Percentiles rank a stretch among this genome's conserved stretches.
phyloP scores from a whole-genome alignment of 148 eudicot species.

The Silene uniflora region DNA sequence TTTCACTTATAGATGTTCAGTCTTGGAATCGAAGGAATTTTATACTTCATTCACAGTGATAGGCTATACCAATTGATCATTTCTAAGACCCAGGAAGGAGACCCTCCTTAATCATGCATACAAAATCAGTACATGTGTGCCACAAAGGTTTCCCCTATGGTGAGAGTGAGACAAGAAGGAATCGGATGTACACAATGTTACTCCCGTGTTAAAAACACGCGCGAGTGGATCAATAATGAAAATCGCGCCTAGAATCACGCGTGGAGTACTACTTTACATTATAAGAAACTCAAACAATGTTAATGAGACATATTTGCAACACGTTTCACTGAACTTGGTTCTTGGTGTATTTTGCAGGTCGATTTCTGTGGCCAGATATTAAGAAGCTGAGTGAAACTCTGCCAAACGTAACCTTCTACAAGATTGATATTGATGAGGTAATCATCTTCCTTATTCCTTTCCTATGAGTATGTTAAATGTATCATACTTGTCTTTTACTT shows the following conservation, averaged over 20 bases:
- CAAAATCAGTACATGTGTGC: neutral
- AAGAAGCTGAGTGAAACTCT: conserved; percentile 50
- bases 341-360: conserved; percentile 29
- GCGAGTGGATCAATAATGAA: neutral
- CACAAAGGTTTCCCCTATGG: neutral
- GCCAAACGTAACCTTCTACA: conserved; percentile 72
- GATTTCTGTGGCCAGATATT: conserved; percentile 35
- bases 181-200: too few relatives aligned
- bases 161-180: neutral
- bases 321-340: neutral
- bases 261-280: neutral
- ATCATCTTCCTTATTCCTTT: neutral
- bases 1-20: too few relatives aligned
- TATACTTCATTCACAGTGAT: too few relatives aligned
- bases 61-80: neutral
- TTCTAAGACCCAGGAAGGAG: neutral
- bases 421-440: conserved; percentile 89
- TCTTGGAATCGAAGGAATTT: too few relatives aligned
- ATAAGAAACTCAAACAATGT: neutral
- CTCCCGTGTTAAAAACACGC: neutral
- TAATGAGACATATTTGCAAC: neutral
- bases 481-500: neutral
- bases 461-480: neutral
- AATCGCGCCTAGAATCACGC: neutral
- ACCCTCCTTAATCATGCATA: neutral